A percentile compares a stretch with the other conserved stretches of the same genome.
Conservation (phyloP, 83 land plant genomes). For the Diphasiastrum complanatum region DNA sequence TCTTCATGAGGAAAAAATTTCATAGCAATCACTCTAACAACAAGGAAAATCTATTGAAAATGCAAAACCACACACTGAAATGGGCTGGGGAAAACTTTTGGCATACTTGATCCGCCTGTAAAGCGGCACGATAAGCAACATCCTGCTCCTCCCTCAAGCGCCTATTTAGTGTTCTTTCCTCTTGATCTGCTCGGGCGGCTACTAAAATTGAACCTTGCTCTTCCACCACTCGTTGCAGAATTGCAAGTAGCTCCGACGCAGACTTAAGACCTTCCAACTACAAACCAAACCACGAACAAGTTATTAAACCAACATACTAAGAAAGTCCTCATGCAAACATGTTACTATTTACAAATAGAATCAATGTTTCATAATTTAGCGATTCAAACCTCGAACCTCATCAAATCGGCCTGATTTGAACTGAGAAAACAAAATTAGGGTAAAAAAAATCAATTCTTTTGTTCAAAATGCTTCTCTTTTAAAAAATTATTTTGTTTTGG, state of each 20-base stretch:
- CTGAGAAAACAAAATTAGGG: too few species aligned
- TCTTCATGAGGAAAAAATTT: too few species aligned
- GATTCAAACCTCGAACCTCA: too few species aligned
- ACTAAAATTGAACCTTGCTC: constrained; percentile 75
- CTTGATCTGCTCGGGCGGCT: constrained; percentile 83
- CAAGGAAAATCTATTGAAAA: too few species aligned
- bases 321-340: background rate
- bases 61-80: too few species aligned
- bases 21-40: too few species aligned
- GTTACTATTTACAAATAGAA: background rate
- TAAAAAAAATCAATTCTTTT: too few species aligned
- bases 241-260: constrained; percentile 57
- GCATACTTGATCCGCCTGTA: constrained; percentile 94
- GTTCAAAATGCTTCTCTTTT: too few species aligned
- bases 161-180: constrained; percentile 77
- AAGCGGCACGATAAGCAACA: constrained; percentile 90
- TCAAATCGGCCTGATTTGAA: too few species aligned
- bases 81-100: too few species aligned
- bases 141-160: constrained; percentile 97
- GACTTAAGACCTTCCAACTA: constrained; percentile 92
- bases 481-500: too few species aligned
- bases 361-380: too few species aligned
- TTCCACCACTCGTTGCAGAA: constrained; percentile 82
- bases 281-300: background rate
- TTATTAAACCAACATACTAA: background rate